Evolutionary conservation across 2,329 filamentous ascomycete genomes (phyloP), one percentile per base, ranked within the genome.

Genomic region (Sphaerulina populicola): DNA sequence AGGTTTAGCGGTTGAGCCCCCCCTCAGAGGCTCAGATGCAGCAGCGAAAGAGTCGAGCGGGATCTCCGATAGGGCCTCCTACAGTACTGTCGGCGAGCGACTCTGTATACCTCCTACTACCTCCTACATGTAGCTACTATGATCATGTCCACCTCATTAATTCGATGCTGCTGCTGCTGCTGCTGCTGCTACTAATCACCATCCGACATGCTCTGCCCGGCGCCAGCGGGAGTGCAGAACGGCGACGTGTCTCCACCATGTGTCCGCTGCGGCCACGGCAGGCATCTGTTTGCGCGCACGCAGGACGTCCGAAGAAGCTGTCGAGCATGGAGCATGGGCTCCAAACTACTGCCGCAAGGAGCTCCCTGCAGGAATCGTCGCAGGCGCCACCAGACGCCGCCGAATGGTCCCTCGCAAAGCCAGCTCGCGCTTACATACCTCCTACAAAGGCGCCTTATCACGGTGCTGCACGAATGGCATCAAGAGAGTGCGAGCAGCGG

Each of bases 301-400:
- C 47, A 49, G 30, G 55, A 55, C 31, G 56, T 60, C 40, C n/a
- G 44, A 57, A 57, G 56, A 52, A 59, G 56, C 54, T 41, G 50
- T 53, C 21, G 18, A 43, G 54, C 44, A 53, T 49, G 53, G 46
- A 8, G 31, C 12, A 27, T 27, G 23, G 23, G 38, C 35, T 42
- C 29, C 15, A 23, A 27, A 33, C 18, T 18, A 8, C 37, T 53
- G 42, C 60, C 58, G 41, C 50, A 63, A 57, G 42, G 47, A 57
- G 61, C 59, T 51, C 49, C 38, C 47, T 64, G 63, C 63, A 65
- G 55, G 42, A 57, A 55, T 59, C 58, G 46, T 56, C 57, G 60
- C 59, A 57, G 51, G 51, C 57, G 63, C 63, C 62, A 63, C 61
- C 61, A 35, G 18, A 52, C 52, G 40, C 50, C 49, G 46, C 29